Conservation (phyloP, 345 rosid species). For the Camelina laxa region DNA sequence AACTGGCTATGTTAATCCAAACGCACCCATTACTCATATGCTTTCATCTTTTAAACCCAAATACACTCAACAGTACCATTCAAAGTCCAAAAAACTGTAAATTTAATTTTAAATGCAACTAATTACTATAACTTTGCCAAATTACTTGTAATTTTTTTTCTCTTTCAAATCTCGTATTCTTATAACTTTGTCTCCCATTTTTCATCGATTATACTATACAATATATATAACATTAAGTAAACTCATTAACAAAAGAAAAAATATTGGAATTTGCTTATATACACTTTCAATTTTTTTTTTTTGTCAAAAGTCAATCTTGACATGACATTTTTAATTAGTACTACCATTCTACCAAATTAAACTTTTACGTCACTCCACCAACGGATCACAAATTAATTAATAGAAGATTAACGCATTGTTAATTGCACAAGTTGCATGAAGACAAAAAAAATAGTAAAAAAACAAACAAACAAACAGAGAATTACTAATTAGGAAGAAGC, state of each 20-base stretch:
- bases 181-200: too few species aligned
- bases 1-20: background rate
- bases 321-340: too few species aligned
- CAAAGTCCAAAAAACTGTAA: background rate
- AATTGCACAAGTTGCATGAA: constrained; percentile 35
- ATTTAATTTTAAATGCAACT: background rate
- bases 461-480: constrained; percentile 15
- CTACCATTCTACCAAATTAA: constrained; percentile 17
- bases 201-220: too few species aligned
- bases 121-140: too few species aligned
- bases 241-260: too few species aligned
- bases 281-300: too few species aligned
- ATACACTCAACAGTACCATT: background rate
- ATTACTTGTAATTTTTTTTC: too few species aligned
- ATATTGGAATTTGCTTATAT: too few species aligned
- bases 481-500: constrained; percentile 22
- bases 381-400: constrained; percentile 12
- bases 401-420: constrained; percentile 23
- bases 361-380: constrained; percentile 25
- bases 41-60: background rate
- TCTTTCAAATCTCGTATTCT: too few species aligned
- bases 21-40: background rate
- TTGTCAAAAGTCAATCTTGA: too few species aligned
- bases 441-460: background rate
- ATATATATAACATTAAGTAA: too few species aligned